Base-by-base conservation (phyloP, 73 alveolate genomes). In the Vitrella brassicaformis region DNA sequence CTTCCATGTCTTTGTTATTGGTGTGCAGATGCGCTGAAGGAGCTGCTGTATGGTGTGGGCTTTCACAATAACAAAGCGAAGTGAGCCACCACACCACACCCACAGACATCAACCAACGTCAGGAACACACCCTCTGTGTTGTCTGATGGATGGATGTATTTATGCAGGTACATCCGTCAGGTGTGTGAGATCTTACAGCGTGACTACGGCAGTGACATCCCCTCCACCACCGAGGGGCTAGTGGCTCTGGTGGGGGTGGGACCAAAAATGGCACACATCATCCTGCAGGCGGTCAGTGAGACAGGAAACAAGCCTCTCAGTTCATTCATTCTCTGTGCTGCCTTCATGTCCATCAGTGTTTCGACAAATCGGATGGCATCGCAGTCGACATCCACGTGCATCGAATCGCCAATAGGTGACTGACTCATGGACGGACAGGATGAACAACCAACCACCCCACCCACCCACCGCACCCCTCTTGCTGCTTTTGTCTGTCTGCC, bases 31-130 rank as follows among this genome's bases (percentile, higher is more conserved):
- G 80, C 82, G 27, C 87, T 90, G 47, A 72, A 47, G 47, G 82
- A 86, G 66, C 45, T 80, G 39, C 77, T 90, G 10, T 71, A 71
- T 65, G 82, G 87, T 47, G 92, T 90, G 31, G 84, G 90, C 25
- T 90, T 90, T 67, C 93, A 87, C 78, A 90, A 87, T 70, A 80
- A 81, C 47, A 90, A 90, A 70, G 87, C 96, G 0, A 74, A 78
- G 28, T 74, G 22, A 39, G 4, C 56, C 4, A 39, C 22, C 4
- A 4, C 56, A 39, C 56, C 56, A 14, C 56, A 39, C n/a, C n/a
- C n/a, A n/a, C n/a, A n/a, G n/a, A n/a, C n/a, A n/a, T n/a, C n/a
- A n/a, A n/a, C n/a, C n/a, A n/a, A n/a, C n/a, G n/a, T n/a, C n/a
- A n/a, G n/a, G n/a, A n/a, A n/a, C n/a, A n/a, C n/a, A n/a, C n/a